These are phyloP conservation scores for Sarocladium kiliense DNA, from an alignment of 2,329 filamentous ascomycete species.

Conservation along the genomic window DNA sequence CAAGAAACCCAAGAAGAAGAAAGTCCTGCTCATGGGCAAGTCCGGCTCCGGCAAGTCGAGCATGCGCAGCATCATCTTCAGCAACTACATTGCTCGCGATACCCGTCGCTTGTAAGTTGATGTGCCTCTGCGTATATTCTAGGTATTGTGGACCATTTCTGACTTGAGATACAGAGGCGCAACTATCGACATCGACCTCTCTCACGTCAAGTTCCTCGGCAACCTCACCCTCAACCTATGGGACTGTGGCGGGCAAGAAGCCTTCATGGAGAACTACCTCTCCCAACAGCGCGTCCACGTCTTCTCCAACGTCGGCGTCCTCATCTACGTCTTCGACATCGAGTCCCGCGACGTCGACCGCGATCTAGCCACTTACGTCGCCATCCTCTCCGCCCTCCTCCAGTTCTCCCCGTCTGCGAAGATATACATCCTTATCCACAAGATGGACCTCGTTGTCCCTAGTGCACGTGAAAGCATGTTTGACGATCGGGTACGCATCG, in stretches of 20 bases:
- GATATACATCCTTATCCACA: conserved; percentile 95
- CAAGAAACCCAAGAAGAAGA: conserved; percentile 76
- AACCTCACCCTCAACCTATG: conserved; percentile 96
- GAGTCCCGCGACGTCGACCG: conserved; percentile 92
- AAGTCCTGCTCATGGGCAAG: conserved; percentile 88
- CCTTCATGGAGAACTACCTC: conserved; percentile 98
- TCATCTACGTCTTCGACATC: conserved; percentile 99
- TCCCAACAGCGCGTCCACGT: conserved; percentile 93
- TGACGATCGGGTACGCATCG: conserved; percentile 72
- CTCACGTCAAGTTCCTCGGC: conserved; percentile 97
- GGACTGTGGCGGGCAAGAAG: conserved; percentile 98
- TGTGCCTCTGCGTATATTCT: no score
- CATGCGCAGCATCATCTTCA: conserved; percentile 98
- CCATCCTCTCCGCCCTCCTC: conserved; percentile 80
- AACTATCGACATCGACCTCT: conserved; percentile 97
- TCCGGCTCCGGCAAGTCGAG: conserved; percentile 96
- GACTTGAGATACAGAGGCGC: conserved; percentile 54
- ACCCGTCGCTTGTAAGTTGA: conserved; percentile 67
- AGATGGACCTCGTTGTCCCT: conserved; percentile 92
- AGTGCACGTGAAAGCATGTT: conserved; percentile 77
- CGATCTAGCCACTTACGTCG: conserved; percentile 86
- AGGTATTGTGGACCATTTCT: neutral
- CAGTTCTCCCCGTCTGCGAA: conserved; percentile 78
- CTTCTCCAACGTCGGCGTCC: conserved; percentile 91
- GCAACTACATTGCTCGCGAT: conserved; percentile 96